Evolutionary conservation across 164 flowering plant genomes (phyloP), one percentile per base, ranked within the genome.

Genomic region (Stephania japonica): DNA sequence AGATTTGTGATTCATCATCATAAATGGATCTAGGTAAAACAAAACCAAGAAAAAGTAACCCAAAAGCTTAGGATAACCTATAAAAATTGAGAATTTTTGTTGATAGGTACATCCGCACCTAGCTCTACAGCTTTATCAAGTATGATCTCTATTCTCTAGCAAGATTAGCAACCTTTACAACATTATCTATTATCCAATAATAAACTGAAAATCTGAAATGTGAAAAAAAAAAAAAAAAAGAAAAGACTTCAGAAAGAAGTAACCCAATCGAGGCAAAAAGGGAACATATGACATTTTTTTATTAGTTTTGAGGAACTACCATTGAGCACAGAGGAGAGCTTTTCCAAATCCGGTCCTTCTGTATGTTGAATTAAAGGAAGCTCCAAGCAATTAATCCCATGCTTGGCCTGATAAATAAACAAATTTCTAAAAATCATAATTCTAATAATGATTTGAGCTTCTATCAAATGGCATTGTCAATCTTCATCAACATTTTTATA

Each of bases 341-440:
- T 81, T 65, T 87, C 84, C 70, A 80, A 76, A 81, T 93, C 98
- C 79, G 97, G 96, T 14, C 95, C 97, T 67, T 82, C 77, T 6
- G 83, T 77, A 76, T 95, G 99, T 83, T 93, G 88, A 68, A 95
- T 86, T 25, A 95, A 92, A 27, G 99, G 99, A 75, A 95, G 85
- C 87, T 95, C 99, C 86, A 93, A 80, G 77, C 93, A 91, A 67
- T 75, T 75, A 72, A 95, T 76, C 12, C 90, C 90, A 80, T 84
- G 89, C 63, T 81, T 83, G 10, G 85, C 88, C 99, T 92, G 90
- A 53, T 14, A 49, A n/a, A 71, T 18, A 32, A 32, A 65, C 18
- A 47, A 49, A 76, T n/a, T 25, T 67, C 23, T 12, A 0, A 71
- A 42, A 6, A 24, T 9, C 38, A 64, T 3, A 71, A 32, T 32